A percentile compares a stretch with the other conserved stretches of the same genome.
Evolutionary conservation across 257 asterid genomes (phyloP).

Genomic region (Solanum chiquidenum): DNA sequence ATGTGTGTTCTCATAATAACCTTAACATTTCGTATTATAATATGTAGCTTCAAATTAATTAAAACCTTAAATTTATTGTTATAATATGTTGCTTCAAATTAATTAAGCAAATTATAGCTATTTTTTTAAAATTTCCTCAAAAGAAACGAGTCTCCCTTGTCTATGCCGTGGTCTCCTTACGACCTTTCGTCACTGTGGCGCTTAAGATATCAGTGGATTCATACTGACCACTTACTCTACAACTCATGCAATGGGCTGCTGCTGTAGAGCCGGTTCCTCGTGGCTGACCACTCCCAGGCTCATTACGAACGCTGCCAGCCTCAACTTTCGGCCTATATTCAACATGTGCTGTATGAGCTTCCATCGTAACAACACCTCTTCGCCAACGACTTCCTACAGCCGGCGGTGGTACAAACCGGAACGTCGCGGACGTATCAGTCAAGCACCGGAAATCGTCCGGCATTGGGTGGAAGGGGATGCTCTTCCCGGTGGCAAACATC

Average conservation of each 20-base stretch:
- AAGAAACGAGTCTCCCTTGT: not conserved
- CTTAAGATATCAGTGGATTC: not conserved
- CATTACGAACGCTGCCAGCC: not conserved
- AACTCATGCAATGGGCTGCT: slow-evolving; percentile 12
- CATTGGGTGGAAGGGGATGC: slow-evolving; percentile 17
- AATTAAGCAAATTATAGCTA: too few relatives aligned
- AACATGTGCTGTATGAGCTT: not conserved
- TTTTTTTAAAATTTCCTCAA: too few relatives aligned
- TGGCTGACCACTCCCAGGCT: not conserved
- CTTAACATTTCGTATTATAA: not conserved
- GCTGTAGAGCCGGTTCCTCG: slow-evolving; percentile 8
- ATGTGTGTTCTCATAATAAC: not conserved
- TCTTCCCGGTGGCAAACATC: not conserved
- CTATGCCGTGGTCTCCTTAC: not conserved
- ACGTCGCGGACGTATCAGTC: not conserved
- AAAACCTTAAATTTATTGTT: too few relatives aligned
- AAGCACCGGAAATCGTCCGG: slow-evolving; percentile 10
- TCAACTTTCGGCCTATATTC: not conserved
- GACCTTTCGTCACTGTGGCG: not conserved
- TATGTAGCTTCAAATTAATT: too few relatives aligned
- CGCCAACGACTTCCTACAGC: slow-evolving; percentile 1
- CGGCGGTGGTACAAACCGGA: slow-evolving; percentile 11
- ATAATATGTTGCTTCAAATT: not conserved
- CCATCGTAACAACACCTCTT: slow-evolving; percentile 5
- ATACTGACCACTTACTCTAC: not conserved